Evolutionary conservation across 805 yeast species (phyloP).

Genomic region (Wickerhamomyces rabaulensis): DNA sequence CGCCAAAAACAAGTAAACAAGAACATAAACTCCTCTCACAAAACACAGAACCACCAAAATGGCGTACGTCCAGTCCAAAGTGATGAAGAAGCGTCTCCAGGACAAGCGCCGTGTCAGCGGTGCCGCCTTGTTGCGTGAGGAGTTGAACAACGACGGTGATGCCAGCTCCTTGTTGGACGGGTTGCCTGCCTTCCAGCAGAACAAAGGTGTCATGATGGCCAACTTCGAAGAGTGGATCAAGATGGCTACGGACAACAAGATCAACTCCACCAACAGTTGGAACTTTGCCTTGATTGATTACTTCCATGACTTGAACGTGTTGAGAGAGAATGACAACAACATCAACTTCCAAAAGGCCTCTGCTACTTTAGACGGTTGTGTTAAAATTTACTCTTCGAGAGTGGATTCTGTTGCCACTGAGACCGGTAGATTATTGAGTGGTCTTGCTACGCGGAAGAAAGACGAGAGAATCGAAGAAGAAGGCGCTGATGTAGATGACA

Average conservation of each 20-base stretch:
- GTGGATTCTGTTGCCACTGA: constrained; percentile 93
- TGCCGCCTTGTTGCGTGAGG: constrained; percentile 27
- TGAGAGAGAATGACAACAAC: constrained; percentile 66
- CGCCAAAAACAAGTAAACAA: no score
- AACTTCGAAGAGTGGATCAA: constrained; percentile 29
- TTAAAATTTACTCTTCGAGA: constrained; percentile 84
- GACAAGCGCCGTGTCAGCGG: constrained; percentile 27
- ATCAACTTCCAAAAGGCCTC: constrained; percentile 89
- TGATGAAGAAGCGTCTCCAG: constrained; percentile 24
- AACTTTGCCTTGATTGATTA: constrained; percentile 86
- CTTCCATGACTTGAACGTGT: constrained; percentile 74
- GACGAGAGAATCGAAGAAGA: constrained; percentile 17
- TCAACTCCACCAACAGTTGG: constrained; percentile 84
- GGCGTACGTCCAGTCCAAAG: constrained; percentile 25
- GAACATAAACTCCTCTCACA: no score
- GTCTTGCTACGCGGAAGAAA: constrained; percentile 47
- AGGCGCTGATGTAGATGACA: constrained; percentile 18
- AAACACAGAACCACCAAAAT: no score
- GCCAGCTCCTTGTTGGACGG: constrained; percentile 19
- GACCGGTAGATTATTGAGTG: constrained; percentile 77
- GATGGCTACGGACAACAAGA: constrained; percentile 40
- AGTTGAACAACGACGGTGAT: constrained; percentile 15
- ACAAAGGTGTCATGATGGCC: constrained; percentile 38
- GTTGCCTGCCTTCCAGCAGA: constrained; percentile 20
- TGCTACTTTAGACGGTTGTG: constrained; percentile 90